These are phyloP conservation scores for Coemansia sp. DNA, from an alignment of 192 early-diverging fungal species.

Conservation along the genomic window DNA sequence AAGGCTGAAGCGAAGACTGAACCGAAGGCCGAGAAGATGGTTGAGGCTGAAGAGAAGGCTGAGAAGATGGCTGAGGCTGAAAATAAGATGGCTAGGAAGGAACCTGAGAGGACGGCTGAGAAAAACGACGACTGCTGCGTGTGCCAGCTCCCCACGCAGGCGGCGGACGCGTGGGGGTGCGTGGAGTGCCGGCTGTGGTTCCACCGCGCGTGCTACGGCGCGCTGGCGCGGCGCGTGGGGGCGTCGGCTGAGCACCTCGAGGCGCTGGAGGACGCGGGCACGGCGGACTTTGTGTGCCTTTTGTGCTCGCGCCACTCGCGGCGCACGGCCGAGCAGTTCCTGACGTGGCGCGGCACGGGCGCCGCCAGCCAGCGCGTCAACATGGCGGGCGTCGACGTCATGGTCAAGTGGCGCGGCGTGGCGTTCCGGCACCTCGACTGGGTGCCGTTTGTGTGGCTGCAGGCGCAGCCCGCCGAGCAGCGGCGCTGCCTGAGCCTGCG, in stretches of 20 bases:
- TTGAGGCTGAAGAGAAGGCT: too few relatives aligned
- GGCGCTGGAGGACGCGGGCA: not conserved
- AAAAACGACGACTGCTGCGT: slow-evolving; percentile 11
- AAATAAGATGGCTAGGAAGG: not conserved
- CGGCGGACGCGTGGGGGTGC: not conserved
- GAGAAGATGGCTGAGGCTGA: too few relatives aligned
- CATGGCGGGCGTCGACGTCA: slow-evolving; percentile 10
- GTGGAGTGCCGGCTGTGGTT: slow-evolving; percentile 10
- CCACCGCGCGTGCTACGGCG: slow-evolving; percentile 15
- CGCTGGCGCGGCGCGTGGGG: slow-evolving; percentile 4
- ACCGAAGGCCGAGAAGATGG: too few relatives aligned
- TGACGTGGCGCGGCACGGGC: slow-evolving; percentile 21
- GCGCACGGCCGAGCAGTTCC: slow-evolving; percentile 2
- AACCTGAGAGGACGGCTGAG: not conserved
- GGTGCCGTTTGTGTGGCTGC: slow-evolving; percentile 43
- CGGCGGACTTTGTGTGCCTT: slow-evolving; percentile 8
- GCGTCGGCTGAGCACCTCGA: not conserved
- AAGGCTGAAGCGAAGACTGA: not conserved
- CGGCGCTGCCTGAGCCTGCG: slow-evolving; percentile 8
- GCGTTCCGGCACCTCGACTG: slow-evolving; percentile 43
- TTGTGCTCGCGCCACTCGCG: slow-evolving; percentile 15
- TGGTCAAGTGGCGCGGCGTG: slow-evolving; percentile 30
- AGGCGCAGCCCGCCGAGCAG: not conserved
- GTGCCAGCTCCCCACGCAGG: slow-evolving; percentile 1
- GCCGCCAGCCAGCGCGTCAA: not conserved